Conservation (phyloP, 768 basidiomycete genomes). For the Ramaria sp. region DNA sequence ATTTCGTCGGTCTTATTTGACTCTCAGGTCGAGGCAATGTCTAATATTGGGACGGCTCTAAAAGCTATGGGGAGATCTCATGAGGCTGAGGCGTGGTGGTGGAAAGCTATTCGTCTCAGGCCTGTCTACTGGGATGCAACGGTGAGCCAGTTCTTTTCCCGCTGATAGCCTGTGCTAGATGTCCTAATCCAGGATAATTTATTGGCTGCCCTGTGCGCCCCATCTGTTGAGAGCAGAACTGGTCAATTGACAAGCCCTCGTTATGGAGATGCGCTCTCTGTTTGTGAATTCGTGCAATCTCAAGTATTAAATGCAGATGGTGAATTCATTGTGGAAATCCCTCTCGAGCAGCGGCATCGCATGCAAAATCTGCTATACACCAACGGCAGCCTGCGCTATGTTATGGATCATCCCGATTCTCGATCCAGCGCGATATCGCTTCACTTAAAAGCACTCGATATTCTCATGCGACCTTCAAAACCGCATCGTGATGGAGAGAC, state of each 20-base stretch:
- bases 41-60: slow-evolving; percentile 28
- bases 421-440: slow-evolving; percentile 21
- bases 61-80: slow-evolving; percentile 21
- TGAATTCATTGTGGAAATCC: slow-evolving; percentile 15
- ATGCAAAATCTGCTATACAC: slow-evolving; percentile 36
- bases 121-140: slow-evolving; percentile 26
- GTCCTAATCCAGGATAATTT: slow-evolving; percentile 22
- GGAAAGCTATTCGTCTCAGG: slow-evolving; percentile 24
- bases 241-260: slow-evolving; percentile 8
- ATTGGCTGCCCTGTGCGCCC: slow-evolving; percentile 19
- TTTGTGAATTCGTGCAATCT: slow-evolving; percentile 24
- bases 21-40: slow-evolving; percentile 29
- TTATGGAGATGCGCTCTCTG: slow-evolving; percentile 21
- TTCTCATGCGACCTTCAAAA: slow-evolving; percentile 25
- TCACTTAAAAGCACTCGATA: slow-evolving; percentile 32
- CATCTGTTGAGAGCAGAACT: neutral
- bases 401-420: slow-evolving; percentile 19
- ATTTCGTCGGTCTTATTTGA: neutral
- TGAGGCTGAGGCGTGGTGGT: slow-evolving; percentile 29
- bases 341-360: slow-evolving; percentile 26
- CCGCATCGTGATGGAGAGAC: slow-evolving; percentile 14
- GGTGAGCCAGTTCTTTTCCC: neutral
- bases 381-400: slow-evolving; percentile 25
- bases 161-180: neutral
- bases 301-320: slow-evolving; percentile 18